Conservation (phyloP, 2,329 filamentous ascomycete species). For the Ophiostoma quercus region DNA sequence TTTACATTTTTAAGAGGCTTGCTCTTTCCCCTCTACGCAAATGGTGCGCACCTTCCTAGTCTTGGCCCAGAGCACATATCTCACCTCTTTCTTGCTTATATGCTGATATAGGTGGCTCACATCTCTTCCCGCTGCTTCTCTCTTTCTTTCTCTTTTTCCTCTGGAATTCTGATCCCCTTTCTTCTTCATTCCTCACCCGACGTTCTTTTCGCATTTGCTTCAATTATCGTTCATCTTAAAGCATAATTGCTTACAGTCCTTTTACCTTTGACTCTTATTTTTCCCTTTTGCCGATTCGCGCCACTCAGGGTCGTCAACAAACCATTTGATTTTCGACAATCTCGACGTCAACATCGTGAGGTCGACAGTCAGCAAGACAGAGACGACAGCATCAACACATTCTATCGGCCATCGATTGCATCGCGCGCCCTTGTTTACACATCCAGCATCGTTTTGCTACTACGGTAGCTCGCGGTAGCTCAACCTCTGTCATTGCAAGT, state of each 20-base stretch:
- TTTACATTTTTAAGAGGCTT: constrained; percentile 27
- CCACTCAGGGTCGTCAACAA: constrained; percentile 14
- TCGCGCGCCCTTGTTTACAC: constrained; percentile 1
- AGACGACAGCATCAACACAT: neutral
- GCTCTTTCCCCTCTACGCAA: constrained; percentile 17
- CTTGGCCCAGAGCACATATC: constrained; percentile 3
- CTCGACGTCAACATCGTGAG: neutral
- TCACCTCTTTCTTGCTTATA: neutral
- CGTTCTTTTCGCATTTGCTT: constrained; percentile 19
- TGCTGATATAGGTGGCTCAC: constrained; percentile 2
- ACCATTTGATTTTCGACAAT: neutral
- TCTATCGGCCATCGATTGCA: neutral
- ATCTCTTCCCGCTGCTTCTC: neutral
- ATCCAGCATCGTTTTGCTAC: constrained; percentile 13
- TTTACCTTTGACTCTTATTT: neutral
- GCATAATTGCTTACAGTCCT: constrained; percentile 21
- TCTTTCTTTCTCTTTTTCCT: constrained; percentile 13
- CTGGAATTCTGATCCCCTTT: constrained; percentile 23
- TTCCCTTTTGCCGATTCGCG: neutral
- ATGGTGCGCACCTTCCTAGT: neutral
- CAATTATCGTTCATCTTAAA: constrained; percentile 23
- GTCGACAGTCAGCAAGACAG: neutral
- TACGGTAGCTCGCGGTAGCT: constrained; percentile 13
- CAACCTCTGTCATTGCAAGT: neutral
- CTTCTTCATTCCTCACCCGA: constrained; percentile 23